These are phyloP conservation scores for Neospora caninum DNA, from an alignment of 169 alveolate species.

Conservation along the genomic window DNA sequence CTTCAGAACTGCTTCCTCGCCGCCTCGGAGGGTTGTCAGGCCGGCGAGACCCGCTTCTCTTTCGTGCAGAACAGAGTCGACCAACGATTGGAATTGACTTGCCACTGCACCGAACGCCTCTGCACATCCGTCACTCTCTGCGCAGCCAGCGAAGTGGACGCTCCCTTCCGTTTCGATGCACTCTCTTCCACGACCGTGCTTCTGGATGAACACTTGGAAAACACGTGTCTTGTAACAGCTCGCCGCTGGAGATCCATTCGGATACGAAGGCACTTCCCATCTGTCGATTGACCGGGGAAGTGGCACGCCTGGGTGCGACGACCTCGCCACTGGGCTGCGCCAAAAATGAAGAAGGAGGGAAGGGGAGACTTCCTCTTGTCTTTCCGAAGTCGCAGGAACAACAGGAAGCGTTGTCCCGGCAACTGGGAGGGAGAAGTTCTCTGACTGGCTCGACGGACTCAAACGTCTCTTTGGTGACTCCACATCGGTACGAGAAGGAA, in stretches of 20 bases:
- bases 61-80: background rate
- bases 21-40: background rate
- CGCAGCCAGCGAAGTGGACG: background rate
- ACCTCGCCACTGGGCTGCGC: too few species aligned
- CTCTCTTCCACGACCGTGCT: background rate
- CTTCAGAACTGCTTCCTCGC: background rate
- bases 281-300: background rate
- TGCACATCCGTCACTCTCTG: background rate
- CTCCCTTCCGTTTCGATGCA: constrained; percentile 22
- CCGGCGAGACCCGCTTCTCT: background rate
- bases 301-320: background rate
- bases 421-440: too few species aligned
- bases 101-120: background rate
- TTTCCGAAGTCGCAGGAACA: too few species aligned
- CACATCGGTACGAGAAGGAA: too few species aligned
- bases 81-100: background rate
- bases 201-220: constrained; percentile 6
- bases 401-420: too few species aligned
- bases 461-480: too few species aligned
- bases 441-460: too few species aligned
- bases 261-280: constrained; percentile 14
- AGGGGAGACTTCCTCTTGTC: too few species aligned
- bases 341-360: too few species aligned
- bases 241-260: constrained; percentile 5
- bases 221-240: constrained; percentile 1